phyloP scores from a whole-genome alignment of 139 green algal genomes.

The Chlorella sp. region DNA sequence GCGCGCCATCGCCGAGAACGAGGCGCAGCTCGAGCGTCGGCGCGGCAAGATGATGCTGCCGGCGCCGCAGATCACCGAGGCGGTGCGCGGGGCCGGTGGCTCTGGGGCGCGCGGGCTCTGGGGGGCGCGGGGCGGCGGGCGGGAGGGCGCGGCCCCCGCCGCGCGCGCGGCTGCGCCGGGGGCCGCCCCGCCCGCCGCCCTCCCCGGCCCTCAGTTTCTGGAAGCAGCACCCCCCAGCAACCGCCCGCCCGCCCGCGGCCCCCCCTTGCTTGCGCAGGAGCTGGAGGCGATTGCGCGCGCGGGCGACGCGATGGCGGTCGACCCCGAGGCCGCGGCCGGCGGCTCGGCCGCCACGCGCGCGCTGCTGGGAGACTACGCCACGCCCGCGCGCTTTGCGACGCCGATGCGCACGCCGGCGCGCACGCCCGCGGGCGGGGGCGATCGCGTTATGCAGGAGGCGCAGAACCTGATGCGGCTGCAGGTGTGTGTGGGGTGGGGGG shows the following conservation, averaged over 20 bases:
- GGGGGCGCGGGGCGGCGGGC: no score
- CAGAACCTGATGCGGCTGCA: conserved; percentile 79
- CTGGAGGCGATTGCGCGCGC: conserved; percentile 89
- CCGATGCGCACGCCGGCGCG: conserved; percentile 79
- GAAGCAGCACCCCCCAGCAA: no score
- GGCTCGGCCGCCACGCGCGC: conserved; percentile 73
- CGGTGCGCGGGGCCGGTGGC: no score
- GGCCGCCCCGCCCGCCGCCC: no score
- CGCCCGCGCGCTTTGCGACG: conserved; percentile 62
- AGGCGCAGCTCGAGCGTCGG: conserved; percentile 52
- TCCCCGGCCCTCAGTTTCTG: no score
- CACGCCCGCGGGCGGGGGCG: conserved; percentile 59
- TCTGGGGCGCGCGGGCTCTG: no score
- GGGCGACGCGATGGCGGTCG: conserved; percentile 41
- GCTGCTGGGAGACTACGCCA: conserved; percentile 82
- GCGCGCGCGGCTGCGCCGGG: no score
- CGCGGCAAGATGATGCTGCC: conserved; percentile 92
- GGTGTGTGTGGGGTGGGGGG: no score
- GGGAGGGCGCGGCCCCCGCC: no score
- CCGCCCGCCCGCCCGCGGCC: no score
- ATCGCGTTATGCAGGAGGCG: conserved; percentile 86
- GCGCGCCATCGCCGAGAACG: conserved; percentile 60
- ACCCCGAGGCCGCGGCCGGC: conserved; percentile 50
- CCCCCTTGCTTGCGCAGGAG: no score
- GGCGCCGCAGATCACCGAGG: conserved; percentile 67